A percentile compares a stretch with the other conserved stretches of the same genome.
phyloP scores from a whole-genome alignment of 2,329 filamentous ascomycete species.

The Nannizziopsis arthrosporioides region DNA sequence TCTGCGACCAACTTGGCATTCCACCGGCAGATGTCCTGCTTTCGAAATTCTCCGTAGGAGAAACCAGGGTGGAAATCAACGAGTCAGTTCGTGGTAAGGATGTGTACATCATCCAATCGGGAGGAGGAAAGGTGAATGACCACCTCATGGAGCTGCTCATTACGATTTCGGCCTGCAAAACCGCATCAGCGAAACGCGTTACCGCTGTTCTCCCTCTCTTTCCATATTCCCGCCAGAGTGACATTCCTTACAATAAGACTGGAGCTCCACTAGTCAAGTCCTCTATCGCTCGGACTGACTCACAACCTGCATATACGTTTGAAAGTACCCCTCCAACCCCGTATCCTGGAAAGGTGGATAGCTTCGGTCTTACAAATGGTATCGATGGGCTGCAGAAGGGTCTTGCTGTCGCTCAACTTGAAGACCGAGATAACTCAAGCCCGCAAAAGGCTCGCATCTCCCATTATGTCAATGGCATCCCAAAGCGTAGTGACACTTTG shows the following conservation, averaged over 20 bases:
- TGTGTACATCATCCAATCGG: slow-evolving; percentile 96
- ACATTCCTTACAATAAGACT: slow-evolving; percentile 91
- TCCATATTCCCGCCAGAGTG: slow-evolving; percentile 90
- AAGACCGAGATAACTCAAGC: slow-evolving; percentile 35
- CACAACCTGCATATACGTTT: slow-evolving; percentile 63
- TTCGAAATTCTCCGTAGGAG: slow-evolving; percentile 85
- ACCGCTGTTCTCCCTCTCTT: slow-evolving; percentile 92
- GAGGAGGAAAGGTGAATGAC: slow-evolving; percentile 87
- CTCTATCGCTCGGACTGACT: slow-evolving; percentile 30
- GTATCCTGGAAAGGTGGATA: slow-evolving; percentile 57
- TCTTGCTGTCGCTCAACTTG: slow-evolving; percentile 56
- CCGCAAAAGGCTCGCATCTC: slow-evolving; percentile 33
- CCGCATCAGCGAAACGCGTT: slow-evolving; percentile 80
- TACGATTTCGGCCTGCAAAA: slow-evolving; percentile 96
- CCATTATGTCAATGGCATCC: slow-evolving; percentile 30
- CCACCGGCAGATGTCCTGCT: slow-evolving; percentile 74
- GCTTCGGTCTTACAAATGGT: slow-evolving; percentile 53
- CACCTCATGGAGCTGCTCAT: slow-evolving; percentile 93
- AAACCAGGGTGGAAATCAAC: slow-evolving; percentile 88
- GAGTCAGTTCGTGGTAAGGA: slow-evolving; percentile 96
- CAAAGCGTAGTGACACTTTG: slow-evolving; percentile 28
- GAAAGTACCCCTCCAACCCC: slow-evolving; percentile 86
- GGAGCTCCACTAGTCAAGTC: slow-evolving; percentile 76
- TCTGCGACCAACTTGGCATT: slow-evolving; percentile 81
- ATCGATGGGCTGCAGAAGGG: slow-evolving; percentile 60